phyloP scores from a whole-genome alignment of 305 asterid genomes.

The Fraxinus sp. region DNA sequence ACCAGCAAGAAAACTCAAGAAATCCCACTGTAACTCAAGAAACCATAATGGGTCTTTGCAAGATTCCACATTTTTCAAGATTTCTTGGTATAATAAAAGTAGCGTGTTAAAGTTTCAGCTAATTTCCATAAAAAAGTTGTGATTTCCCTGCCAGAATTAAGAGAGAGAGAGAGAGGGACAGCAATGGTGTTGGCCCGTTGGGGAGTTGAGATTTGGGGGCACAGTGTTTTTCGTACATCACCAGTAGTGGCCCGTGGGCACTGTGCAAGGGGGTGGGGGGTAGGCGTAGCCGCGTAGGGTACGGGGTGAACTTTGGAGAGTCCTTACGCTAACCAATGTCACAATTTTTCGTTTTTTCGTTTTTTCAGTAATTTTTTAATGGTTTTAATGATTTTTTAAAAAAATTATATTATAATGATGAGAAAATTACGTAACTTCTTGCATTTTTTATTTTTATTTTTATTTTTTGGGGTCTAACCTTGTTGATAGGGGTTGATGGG shows the following conservation, averaged over 20 bases:
- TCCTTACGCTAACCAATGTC: constrained; percentile 42
- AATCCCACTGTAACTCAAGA: constrained; percentile 38
- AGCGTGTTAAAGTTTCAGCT: background rate
- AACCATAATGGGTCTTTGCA: constrained; percentile 27
- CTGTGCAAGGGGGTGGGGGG: background rate
- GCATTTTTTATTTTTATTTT: background rate
- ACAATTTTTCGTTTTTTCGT: constrained; percentile 20
- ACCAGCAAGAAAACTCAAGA: constrained; percentile 43
- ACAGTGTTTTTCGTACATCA: constrained; percentile 40
- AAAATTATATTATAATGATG: background rate
- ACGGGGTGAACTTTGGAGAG: constrained; percentile 39
- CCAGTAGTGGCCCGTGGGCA: constrained; percentile 18
- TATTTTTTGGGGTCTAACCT: background rate
- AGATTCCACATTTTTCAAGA: constrained; percentile 39
- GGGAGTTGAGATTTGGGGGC: constrained; percentile 47
- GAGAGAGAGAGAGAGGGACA: constrained; percentile 24
- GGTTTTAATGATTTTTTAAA: background rate
- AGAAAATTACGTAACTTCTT: background rate
- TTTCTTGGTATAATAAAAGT: constrained; percentile 11
- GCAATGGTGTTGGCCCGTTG: constrained; percentile 21
- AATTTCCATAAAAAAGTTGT: constrained; percentile 2
- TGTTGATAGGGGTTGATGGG: background rate
- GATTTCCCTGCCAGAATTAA: constrained; percentile 27
- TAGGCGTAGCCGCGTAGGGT: background rate
- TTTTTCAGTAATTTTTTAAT: background rate